Conservation (phyloP, 2,329 filamentous ascomycete species). For the Pseudogymnoascus sp. region DNA sequence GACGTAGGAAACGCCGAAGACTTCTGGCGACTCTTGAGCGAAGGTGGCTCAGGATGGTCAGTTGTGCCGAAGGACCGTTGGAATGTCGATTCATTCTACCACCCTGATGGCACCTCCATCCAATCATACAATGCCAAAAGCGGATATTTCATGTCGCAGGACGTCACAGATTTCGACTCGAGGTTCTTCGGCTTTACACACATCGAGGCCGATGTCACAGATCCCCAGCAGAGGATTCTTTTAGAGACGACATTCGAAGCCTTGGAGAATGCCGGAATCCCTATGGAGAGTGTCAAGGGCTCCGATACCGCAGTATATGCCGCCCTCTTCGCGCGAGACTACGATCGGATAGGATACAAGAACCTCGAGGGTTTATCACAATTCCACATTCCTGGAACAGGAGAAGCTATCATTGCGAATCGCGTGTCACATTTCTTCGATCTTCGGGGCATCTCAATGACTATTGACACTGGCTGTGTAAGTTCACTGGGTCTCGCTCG, state of each 20-base stretch:
- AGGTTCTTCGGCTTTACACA: constrained; percentile 15
- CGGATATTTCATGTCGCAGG: constrained; percentile 16
- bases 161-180: constrained; percentile 17
- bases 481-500: background rate
- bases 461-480: constrained; percentile 15
- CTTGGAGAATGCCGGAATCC: constrained; percentile 21
- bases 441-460: constrained; percentile 11
- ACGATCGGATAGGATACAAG: constrained; percentile 9
- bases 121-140: background rate
- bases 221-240: constrained; percentile 24
- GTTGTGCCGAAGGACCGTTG: constrained; percentile 21
- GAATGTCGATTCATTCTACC: constrained; percentile 16
- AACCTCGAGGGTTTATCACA: constrained; percentile 18
- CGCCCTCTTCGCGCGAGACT: background rate
- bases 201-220: constrained; percentile 22
- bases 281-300: constrained; percentile 9
- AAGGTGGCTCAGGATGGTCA: constrained; percentile 18
- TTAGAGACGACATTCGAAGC: constrained; percentile 23
- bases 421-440: constrained; percentile 21
- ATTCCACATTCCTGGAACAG: constrained; percentile 9
- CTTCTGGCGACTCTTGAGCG: constrained; percentile 28
- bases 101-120: constrained; percentile 7
- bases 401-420: constrained; percentile 13
- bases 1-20: constrained; percentile 27
- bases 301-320: background rate